phyloP scores from a whole-genome alignment of 768 basidiomycete species.

The Suillus subluteus region DNA sequence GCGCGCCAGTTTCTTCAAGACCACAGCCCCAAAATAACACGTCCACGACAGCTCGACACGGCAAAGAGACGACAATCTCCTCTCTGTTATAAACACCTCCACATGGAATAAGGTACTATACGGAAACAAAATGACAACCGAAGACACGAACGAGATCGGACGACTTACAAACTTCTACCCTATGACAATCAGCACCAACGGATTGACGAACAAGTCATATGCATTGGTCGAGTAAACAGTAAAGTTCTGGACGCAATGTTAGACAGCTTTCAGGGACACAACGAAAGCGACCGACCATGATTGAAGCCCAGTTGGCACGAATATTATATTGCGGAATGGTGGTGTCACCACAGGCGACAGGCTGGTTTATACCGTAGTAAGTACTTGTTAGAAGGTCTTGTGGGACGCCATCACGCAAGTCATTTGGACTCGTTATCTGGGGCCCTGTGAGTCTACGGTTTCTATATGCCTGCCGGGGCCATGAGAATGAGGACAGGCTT shows the following conservation, averaged over 20 bases:
- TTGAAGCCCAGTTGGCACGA: slow-evolving; percentile 76
- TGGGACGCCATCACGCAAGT: not conserved
- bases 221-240: slow-evolving; percentile 66
- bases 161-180: slow-evolving; percentile 51
- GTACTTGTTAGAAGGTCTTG: not conserved
- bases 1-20: no score
- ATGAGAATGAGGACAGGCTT: not conserved
- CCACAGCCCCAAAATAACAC: no score
- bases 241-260: slow-evolving; percentile 50
- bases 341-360: not conserved
- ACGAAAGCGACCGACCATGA: slow-evolving; percentile 55
- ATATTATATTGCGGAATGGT: slow-evolving; percentile 73
- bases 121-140: not conserved
- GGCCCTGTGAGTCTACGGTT: not conserved
- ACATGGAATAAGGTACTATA: no score
- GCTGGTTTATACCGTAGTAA: not conserved
- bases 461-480: not conserved
- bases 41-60: no score
- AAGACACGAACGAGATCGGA: not conserved
- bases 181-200: slow-evolving; percentile 61
- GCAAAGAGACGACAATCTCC: no score
- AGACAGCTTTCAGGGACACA: not conserved
- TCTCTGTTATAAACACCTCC: no score
- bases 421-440: not conserved
- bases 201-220: slow-evolving; percentile 82